These are phyloP conservation scores for Ochetophila trinervis DNA, from an alignment of 306 rosid genomes.

Conservation along the genomic window DNA sequence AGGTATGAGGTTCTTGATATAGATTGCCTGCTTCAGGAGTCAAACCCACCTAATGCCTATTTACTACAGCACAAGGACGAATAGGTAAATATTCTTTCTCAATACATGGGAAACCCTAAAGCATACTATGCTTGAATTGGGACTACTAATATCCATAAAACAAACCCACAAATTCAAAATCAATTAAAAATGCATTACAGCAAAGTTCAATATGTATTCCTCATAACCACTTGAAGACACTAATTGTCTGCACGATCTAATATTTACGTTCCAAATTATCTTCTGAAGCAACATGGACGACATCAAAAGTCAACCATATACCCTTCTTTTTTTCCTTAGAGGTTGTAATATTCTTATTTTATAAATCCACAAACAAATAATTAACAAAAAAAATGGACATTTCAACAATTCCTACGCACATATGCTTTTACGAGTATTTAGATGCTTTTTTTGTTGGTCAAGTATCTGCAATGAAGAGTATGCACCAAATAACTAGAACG, in stretches of 20 bases:
- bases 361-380: not conserved
- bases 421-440: not conserved
- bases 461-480: constrained; percentile 5
- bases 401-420: not conserved
- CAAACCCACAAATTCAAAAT: too few species aligned
- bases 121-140: not conserved
- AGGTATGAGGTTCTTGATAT: too few species aligned
- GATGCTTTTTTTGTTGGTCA: not conserved
- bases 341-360: not conserved
- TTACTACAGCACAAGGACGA: not conserved
- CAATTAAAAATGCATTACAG: too few species aligned
- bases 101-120: not conserved
- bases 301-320: not conserved
- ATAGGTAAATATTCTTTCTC: not conserved
- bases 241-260: constrained; percentile 3
- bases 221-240: not conserved
- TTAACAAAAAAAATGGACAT: not conserved
- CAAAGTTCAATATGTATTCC: not conserved
- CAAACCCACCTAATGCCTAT: too few species aligned
- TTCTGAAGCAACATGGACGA: too few species aligned
- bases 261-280: not conserved
- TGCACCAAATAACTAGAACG: not conserved
- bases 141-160: too few species aligned
- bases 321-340: not conserved
- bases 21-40: too few species aligned